A percentile compares a stretch with the other conserved stretches of the same genome.
Evolutionary conservation across 345 rosid species (phyloP).

Genomic region (Sonneratia caseolaris): DNA sequence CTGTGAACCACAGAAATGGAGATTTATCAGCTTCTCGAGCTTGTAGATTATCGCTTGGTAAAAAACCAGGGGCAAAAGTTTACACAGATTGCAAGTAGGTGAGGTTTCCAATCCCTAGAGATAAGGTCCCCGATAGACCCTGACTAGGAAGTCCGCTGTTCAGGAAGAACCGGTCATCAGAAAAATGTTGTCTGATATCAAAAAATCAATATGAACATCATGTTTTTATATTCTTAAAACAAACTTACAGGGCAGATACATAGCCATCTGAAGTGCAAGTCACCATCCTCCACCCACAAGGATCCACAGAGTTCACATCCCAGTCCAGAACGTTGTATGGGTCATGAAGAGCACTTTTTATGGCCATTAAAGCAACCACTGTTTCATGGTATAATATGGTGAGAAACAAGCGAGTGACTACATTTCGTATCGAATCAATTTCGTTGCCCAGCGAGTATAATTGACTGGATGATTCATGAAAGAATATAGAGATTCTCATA

Average conservation of each 20-base stretch:
- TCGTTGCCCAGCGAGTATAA: background rate
- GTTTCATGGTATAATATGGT: conserved; percentile 15
- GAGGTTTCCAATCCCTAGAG: conserved; percentile 81
- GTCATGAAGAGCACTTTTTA: conserved; percentile 68
- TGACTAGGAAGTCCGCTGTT: conserved; percentile 94
- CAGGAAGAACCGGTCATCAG: background rate
- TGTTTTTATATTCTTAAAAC: background rate
- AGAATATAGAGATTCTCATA: background rate
- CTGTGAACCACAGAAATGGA: conserved; percentile 28
- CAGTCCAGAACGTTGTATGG: conserved; percentile 92
- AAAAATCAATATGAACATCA: background rate
- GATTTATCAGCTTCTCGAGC: background rate
- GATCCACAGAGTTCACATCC: conserved; percentile 97
- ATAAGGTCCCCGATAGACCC: conserved; percentile 84
- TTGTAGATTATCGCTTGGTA: background rate
- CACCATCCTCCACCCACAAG: conserved; percentile 99
- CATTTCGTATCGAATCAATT: background rate
- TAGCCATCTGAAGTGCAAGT: conserved; percentile 72
- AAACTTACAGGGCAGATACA: conserved; percentile 81
- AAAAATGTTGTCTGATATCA: background rate
- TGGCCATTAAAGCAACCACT: conserved; percentile 88
- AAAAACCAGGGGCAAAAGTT: conserved; percentile 18
- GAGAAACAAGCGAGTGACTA: background rate
- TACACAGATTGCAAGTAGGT: conserved; percentile 80
- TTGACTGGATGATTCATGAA: background rate